These are phyloP conservation scores for Dictyostelium intermedium DNA, from an alignment of 78 protist species.

Conservation along the genomic window DNA sequence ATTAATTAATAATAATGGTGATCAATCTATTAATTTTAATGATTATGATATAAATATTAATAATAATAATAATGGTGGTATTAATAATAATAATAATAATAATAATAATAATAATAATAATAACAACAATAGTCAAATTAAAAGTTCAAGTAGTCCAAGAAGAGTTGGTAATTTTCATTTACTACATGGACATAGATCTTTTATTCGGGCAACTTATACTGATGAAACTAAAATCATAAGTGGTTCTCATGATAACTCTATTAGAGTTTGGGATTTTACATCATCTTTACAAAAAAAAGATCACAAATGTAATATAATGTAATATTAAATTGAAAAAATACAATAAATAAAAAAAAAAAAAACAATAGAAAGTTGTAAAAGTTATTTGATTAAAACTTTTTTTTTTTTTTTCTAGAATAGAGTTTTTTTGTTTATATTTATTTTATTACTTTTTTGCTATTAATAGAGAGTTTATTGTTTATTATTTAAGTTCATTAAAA, in stretches of 20 bases:
- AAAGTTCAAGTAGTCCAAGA: neutral
- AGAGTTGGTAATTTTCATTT: constrained; percentile 14
- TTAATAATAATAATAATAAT: neutral
- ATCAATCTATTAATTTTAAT: neutral
- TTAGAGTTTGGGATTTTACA: constrained; percentile 42
- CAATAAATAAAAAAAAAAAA: no score
- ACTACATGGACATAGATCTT: neutral
- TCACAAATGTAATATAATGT: constrained; percentile 17
- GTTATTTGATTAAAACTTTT: no score
- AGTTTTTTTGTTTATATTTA: no score
- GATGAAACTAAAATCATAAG: constrained; percentile 59
- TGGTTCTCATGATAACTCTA: constrained; percentile 17
- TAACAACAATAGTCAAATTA: neutral
- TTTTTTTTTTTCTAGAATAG: no score
- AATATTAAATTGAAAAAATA: neutral
- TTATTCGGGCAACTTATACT: neutral
- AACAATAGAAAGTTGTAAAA: no score
- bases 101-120: neutral
- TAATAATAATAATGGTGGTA: neutral
- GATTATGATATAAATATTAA: neutral
- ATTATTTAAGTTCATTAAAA: constrained; percentile 52
- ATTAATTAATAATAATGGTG: neutral
- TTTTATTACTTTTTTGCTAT: no score
- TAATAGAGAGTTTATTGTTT: neutral
- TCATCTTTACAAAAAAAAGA: neutral